Evolutionary conservation across 345 rosid species (phyloP).

Genomic region (Syzygium aromaticum): DNA sequence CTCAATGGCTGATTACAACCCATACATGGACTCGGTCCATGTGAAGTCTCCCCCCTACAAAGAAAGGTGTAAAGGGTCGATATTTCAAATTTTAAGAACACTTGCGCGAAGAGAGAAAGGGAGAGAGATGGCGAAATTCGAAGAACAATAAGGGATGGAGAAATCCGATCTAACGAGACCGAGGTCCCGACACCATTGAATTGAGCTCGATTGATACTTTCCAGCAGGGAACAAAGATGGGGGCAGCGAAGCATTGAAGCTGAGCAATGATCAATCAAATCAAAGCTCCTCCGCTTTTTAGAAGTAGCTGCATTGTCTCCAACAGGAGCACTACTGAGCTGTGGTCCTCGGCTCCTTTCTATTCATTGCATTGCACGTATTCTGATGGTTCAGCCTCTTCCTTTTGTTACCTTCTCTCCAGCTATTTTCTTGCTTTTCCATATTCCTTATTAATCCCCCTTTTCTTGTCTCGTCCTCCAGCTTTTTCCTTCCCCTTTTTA

Average conservation of each 20-base stretch:
- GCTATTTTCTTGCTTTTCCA: neutral
- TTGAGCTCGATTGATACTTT: rapidly evolving
- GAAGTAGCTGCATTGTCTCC: conserved; percentile 5
- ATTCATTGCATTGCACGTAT: neutral
- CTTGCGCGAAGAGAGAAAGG: neutral
- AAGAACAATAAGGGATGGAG: rapidly evolving
- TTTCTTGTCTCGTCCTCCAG: conserved; percentile 15
- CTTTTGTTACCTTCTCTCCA: neutral
- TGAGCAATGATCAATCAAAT: conserved; percentile 19
- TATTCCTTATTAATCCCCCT: neutral
- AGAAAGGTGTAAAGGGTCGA: neutral
- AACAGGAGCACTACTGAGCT: neutral
- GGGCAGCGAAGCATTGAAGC: neutral
- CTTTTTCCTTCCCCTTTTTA: neutral
- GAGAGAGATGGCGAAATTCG: neutral
- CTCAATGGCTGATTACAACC: neutral
- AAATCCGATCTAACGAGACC: neutral
- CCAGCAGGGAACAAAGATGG: neutral
- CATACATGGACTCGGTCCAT: neutral
- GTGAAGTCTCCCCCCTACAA: neutral
- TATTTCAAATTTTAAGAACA: neutral
- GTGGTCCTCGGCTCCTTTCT: neutral
- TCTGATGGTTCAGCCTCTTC: neutral
- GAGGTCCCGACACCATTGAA: neutral
- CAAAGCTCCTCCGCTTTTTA: conserved; percentile 2